Evolutionary conservation across 148 eudicot genomes (phyloP).

Genomic region (Chenopodium berlandieri): DNA sequence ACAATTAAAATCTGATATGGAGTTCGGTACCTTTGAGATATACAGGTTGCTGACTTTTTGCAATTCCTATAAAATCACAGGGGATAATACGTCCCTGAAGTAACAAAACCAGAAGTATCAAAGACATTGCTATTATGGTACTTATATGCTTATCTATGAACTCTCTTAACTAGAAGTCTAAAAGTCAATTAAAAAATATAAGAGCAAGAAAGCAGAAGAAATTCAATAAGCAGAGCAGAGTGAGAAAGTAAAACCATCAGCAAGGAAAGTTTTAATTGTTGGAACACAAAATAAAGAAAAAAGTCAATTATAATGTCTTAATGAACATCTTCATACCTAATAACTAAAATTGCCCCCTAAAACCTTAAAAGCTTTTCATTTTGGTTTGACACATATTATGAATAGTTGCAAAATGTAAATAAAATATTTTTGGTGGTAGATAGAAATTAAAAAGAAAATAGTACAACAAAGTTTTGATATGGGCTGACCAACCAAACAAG

Average conservation of each 20-base stretch:
- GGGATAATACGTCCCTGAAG: slow-evolving; percentile 94
- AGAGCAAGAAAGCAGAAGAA: neutral
- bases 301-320: neutral
- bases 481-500: neutral
- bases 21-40: slow-evolving; percentile 67
- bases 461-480: neutral
- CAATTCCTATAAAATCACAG: slow-evolving; percentile 96
- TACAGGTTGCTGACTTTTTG: slow-evolving; percentile 93
- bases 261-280: neutral
- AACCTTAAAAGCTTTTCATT: neutral
- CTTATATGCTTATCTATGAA: neutral
- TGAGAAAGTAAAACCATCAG: neutral
- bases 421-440: too few species aligned
- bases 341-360: neutral
- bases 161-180: neutral
- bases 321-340: neutral
- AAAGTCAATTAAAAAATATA: neutral
- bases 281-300: neutral
- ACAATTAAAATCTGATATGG: slow-evolving; percentile 3
- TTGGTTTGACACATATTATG: too few species aligned
- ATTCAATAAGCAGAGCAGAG: neutral
- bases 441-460: neutral
- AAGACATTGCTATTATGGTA: neutral
- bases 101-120: slow-evolving; percentile 23
- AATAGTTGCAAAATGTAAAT: too few species aligned